Conservation (phyloP, 2,329 filamentous ascomycete genomes). For the Leptosphaerulina australis region DNA sequence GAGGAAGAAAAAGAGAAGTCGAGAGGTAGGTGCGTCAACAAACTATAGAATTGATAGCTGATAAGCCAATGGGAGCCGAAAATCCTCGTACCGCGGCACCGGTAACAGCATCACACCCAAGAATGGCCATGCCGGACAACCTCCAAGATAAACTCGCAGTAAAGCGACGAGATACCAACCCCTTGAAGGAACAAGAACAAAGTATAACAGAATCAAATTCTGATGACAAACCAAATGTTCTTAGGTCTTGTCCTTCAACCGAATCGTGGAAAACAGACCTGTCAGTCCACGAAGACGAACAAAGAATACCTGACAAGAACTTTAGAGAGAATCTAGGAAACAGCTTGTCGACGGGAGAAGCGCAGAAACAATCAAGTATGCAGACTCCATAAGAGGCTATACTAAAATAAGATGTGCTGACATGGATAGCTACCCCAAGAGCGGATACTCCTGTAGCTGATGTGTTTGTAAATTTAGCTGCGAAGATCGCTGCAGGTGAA, state of each 20-base stretch:
- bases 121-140: neutral
- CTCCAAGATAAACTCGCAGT: conserved; percentile 3
- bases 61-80: neutral
- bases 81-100: neutral
- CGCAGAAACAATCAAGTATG: neutral
- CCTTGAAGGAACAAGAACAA: neutral
- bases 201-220: neutral
- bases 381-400: neutral
- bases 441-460: neutral
- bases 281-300: neutral
- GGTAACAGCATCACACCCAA: conserved; percentile 3
- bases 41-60: neutral
- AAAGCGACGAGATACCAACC: neutral
- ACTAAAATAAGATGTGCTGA: neutral
- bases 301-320: neutral
- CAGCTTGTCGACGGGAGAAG: neutral
- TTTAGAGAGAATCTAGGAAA: neutral
- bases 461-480: conserved; percentile 1
- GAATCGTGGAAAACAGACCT: conserved; percentile 2
- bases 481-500: conserved; percentile 1
- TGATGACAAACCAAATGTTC: neutral
- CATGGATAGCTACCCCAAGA: neutral
- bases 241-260: neutral
- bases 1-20: neutral
- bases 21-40: neutral